Evolutionary conservation across 768 basidiomycete genomes (phyloP).

Genomic region (Agrocybe praecox): DNA sequence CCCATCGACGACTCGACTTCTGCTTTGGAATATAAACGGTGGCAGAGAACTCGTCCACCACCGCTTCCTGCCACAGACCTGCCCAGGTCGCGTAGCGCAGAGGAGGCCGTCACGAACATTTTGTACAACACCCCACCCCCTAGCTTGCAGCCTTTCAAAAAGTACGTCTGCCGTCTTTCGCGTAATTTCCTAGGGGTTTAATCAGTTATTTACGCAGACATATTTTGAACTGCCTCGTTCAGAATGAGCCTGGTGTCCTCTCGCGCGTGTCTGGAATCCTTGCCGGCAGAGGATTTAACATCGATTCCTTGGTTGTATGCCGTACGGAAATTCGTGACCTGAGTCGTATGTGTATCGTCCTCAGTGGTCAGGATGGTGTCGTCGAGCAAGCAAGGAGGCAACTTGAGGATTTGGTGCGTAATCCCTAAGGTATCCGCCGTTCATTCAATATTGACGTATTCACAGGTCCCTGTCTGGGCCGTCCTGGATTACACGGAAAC

Average conservation of each 20-base stretch:
- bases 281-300: conserved; percentile 97
- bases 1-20: conserved; percentile 93
- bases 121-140: conserved; percentile 95
- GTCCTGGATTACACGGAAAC: conserved; percentile 98
- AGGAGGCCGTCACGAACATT: conserved; percentile 97
- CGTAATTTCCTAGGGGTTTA: conserved; percentile 5
- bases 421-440: not conserved
- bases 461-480: conserved; percentile 97
- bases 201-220: conserved; percentile 56
- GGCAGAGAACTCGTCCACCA: conserved; percentile 73
- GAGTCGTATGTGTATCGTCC: conserved; percentile 96
- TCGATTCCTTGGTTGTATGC: conserved; percentile 98
- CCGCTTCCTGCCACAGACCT: conserved; percentile 85
- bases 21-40: conserved; percentile 88
- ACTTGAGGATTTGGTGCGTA: conserved; percentile 92
- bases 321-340: conserved; percentile 96
- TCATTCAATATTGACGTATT: not conserved
- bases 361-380: conserved; percentile 95
- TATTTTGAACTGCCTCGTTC: conserved; percentile 95
- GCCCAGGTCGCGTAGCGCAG: conserved; percentile 83
- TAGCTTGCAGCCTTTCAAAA: conserved; percentile 90
- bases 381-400: conserved; percentile 97
- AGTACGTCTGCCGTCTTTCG: conserved; percentile 47
- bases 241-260: conserved; percentile 99
- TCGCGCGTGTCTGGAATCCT: conserved; percentile 97